These are phyloP conservation scores for Sporothrix variecibatus DNA, from an alignment of 2,329 filamentous ascomycete species.

Conservation along the genomic window DNA sequence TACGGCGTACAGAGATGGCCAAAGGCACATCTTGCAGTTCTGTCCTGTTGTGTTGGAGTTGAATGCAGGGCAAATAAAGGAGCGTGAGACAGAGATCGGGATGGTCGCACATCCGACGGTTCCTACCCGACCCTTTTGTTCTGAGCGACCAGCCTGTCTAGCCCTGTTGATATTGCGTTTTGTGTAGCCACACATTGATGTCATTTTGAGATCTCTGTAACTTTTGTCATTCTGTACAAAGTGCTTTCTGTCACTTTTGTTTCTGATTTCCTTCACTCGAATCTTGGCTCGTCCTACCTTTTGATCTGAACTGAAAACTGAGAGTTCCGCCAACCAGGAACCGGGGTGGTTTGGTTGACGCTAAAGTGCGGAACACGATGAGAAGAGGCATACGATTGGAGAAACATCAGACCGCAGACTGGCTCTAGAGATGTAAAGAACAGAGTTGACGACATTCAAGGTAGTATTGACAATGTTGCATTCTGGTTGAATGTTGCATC, in stretches of 20 bases:
- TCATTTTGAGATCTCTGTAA: not conserved
- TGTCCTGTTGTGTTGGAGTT: not conserved
- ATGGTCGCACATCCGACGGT: not conserved
- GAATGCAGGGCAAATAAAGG: not conserved
- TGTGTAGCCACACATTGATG: not conserved
- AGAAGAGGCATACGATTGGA: not conserved
- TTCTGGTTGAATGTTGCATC: not conserved
- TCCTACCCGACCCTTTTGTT: not conserved
- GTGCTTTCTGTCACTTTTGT: not conserved
- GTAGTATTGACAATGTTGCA: not conserved
- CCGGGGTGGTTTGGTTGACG: not conserved
- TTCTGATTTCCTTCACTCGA: not conserved
- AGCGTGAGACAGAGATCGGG: not conserved
- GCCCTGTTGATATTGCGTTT: constrained; percentile 1
- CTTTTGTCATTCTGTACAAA: not conserved
- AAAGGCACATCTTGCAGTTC: no score
- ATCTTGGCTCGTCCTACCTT: not conserved
- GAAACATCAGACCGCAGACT: not conserved
- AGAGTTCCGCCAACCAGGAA: not conserved
- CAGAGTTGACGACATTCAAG: not conserved
- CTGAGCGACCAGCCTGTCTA: not conserved
- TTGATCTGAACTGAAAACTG: no score
- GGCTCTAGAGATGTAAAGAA: not conserved
- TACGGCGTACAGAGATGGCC: not conserved
- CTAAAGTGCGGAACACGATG: not conserved